A percentile compares a stretch with the other conserved stretches of the same genome.
Conservation (phyloP, 257 asterid genomes). For the Petunia secreta region DNA sequence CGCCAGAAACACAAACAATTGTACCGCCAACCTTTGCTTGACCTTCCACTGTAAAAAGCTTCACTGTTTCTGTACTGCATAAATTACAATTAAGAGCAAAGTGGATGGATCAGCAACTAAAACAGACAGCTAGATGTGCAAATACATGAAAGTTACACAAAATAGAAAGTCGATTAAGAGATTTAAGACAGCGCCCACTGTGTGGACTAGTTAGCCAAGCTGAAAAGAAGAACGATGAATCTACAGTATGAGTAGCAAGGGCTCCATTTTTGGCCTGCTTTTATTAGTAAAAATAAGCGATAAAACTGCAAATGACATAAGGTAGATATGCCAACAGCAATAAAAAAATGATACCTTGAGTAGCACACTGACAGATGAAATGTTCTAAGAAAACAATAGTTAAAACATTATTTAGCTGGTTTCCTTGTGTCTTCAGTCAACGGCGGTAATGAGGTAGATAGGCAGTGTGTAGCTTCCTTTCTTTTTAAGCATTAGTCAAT, state of each 20-base stretch:
- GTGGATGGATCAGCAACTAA: constrained; percentile 24
- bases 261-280: background rate
- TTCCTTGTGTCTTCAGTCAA: background rate
- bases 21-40: constrained; percentile 94
- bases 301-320: background rate
- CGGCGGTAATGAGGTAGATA: background rate
- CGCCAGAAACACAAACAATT: constrained; percentile 86
- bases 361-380: background rate
- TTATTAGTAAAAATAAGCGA: background rate
- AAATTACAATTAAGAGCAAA: constrained; percentile 42
- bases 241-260: constrained; percentile 13
- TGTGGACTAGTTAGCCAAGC: background rate
- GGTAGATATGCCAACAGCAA: background rate
- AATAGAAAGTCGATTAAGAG: background rate
- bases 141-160: constrained; percentile 4
- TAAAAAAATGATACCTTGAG: background rate
- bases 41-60: constrained; percentile 74
- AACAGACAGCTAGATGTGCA: constrained; percentile 2
- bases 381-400: background rate
- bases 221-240: background rate
- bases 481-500: background rate
- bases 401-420: background rate
- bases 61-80: constrained; percentile 94
- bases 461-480: background rate
- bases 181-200: background rate